Percentiles rank a stretch among this genome's conserved stretches.
These are phyloP conservation scores for Fusarium gaditjirri DNA, from an alignment of 2,329 filamentous ascomycete species.

Conservation along the genomic window DNA sequence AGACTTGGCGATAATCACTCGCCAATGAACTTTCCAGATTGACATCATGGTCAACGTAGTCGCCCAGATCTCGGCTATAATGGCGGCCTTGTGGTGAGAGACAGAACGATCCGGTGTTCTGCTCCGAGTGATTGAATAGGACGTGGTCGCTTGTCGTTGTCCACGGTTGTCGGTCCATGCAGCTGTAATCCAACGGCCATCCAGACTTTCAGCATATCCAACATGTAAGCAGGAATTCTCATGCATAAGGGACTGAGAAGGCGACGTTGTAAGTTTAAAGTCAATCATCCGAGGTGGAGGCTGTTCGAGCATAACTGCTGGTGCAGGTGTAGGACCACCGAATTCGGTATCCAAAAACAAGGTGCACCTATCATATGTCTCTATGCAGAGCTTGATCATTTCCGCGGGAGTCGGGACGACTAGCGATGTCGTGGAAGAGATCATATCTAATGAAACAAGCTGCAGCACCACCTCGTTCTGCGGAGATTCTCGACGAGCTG, in stretches of 20 bases:
- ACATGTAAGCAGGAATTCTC: slow-evolving; percentile 86
- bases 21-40: slow-evolving; percentile 77
- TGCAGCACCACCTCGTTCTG: slow-evolving; percentile 80
- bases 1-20: slow-evolving; percentile 78
- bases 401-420: slow-evolving; percentile 70
- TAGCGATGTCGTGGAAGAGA: slow-evolving; percentile 71
- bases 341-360: slow-evolving; percentile 53
- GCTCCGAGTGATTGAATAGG: slow-evolving; percentile 75
- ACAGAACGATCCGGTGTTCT: slow-evolving; percentile 59
- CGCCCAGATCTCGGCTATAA: slow-evolving; percentile 82
- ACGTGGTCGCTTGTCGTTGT: slow-evolving; percentile 75
- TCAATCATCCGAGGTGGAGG: slow-evolving; percentile 76
- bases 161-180: slow-evolving; percentile 85
- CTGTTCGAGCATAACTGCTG: slow-evolving; percentile 78
- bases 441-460: slow-evolving; percentile 74
- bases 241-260: slow-evolving; percentile 77
- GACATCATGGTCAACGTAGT: slow-evolving; percentile 80
- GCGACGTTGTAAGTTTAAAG: slow-evolving; percentile 75
- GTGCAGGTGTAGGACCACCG: slow-evolving; percentile 67
- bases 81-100: slow-evolving; percentile 61
- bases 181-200: slow-evolving; percentile 81
- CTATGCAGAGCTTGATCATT: slow-evolving; percentile 72
- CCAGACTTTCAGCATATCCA: slow-evolving; percentile 79
- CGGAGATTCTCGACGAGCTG: slow-evolving; percentile 55
- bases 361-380: slow-evolving; percentile 81